Evolutionary conservation across 306 rosid species (phyloP), one percentile per base, ranked within the genome.

Genomic region (Glycine latifolia): DNA sequence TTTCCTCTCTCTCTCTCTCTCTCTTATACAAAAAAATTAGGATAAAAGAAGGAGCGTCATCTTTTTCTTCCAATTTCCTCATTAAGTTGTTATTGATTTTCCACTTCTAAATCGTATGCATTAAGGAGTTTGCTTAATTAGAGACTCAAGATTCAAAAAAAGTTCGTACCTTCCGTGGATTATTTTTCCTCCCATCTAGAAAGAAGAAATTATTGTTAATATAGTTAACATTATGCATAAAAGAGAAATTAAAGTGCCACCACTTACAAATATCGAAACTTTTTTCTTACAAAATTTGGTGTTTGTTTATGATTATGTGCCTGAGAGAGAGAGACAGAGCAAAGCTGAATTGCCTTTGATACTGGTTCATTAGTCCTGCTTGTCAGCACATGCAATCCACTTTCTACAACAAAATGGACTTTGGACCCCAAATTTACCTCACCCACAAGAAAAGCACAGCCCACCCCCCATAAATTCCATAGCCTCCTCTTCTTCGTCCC

Each of bases 331-430:
- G 39, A 35, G 39, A 68, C 75, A 80, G 68, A 74, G 87, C 90
- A 95, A 88, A 91, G 97, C 89, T 89, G 86, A 89, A 82, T 86
- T 80, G 95, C 95, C 94, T 91, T 94, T 90, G 94, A 85, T 89
- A 89, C 92, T 83, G 92, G 76, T 91, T 94, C 89, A 92, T 69
- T 89, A 81, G 94, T 70, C 90, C 89, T 92, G 79, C 94, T 90
- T 89, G 97, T 94, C 91, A 86, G 92, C 99, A 93, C 99, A 93
- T 95, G 99, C 98, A 91, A 81, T 87, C 97, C 99, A 88, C 98
- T 93, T 95, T 90, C 94, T 86, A 86, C 90, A 85, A 90, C 94
- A 91, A 89, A 91, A 91, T 93, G 92, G 63, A 89, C 92, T 90
- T 90, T 89, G 87, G 91, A 89, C 95, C 96, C 94, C 91, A 86